phyloP scores from a whole-genome alignment of 345 rosid species.

The Passiflora organensis region DNA sequence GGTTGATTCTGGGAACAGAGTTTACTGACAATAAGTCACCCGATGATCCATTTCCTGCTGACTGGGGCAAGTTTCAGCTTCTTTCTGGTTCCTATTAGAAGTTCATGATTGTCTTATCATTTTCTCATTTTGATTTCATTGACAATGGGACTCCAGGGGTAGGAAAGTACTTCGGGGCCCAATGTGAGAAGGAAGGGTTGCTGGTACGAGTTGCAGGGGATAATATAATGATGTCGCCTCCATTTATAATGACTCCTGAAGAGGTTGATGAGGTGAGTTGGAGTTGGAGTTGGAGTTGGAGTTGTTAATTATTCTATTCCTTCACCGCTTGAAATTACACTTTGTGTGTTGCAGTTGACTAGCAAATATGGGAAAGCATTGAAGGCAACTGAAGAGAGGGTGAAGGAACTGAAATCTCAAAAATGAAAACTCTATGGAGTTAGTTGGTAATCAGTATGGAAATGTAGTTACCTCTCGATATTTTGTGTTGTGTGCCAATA shows the following conservation, averaged over 20 bases:
- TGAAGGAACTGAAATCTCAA: slow-evolving; percentile 74
- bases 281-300: too few relatives aligned
- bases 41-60: slow-evolving; percentile 77
- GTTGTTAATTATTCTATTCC: too few relatives aligned
- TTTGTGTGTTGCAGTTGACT: slow-evolving; percentile 69
- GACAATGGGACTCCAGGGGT: too few relatives aligned
- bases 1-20: slow-evolving; percentile 93
- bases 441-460: too few relatives aligned
- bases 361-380: slow-evolving; percentile 64
- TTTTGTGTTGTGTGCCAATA: too few relatives aligned
- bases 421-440: too few relatives aligned
- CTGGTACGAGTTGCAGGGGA: slow-evolving; percentile 88
- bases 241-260: slow-evolving; percentile 53
- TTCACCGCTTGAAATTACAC: too few relatives aligned
- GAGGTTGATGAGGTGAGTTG: slow-evolving; percentile 91
- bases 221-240: slow-evolving; percentile 89
- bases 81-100: too few relatives aligned
- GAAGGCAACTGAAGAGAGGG: slow-evolving; percentile 75
- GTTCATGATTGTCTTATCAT: too few relatives aligned
- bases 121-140: too few relatives aligned
- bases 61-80: slow-evolving; percentile 70
- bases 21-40: slow-evolving; percentile 85
- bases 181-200: slow-evolving; percentile 77
- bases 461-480: too few relatives aligned
- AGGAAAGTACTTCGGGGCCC: slow-evolving; percentile 82